Conservation (phyloP, 371 early-diverging fungal genomes). For the Mortierella sp. region DNA sequence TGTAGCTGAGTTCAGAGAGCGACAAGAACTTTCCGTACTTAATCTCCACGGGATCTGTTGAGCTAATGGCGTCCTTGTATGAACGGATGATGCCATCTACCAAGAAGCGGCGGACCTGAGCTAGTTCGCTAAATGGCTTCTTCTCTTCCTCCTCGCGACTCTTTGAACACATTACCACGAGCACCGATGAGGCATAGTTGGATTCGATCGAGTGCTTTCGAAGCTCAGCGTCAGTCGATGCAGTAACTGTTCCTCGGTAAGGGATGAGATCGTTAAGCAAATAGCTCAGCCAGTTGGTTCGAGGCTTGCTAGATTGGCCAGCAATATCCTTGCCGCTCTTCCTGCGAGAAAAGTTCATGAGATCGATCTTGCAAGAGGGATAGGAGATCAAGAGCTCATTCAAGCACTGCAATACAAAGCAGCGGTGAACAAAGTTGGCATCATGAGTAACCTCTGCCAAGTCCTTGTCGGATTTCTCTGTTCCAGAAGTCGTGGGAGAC, state of each 20-base stretch:
- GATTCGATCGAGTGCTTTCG: conserved; percentile 73
- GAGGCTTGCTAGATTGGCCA: conserved; percentile 34
- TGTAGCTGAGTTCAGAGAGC: conserved; percentile 77
- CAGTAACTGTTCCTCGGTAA: conserved; percentile 60
- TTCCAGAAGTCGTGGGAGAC: not conserved
- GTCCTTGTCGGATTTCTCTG: conserved; percentile 54
- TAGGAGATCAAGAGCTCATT: conserved; percentile 88
- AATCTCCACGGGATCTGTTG: conserved; percentile 62
- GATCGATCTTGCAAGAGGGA: conserved; percentile 81
- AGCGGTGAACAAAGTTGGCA: conserved; percentile 71
- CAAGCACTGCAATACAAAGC: conserved; percentile 87
- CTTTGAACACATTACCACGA: conserved; percentile 68
- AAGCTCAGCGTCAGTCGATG: conserved; percentile 58
- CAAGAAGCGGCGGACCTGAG: conserved; percentile 73
- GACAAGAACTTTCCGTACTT: conserved; percentile 78
- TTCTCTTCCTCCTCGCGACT: conserved; percentile 58
- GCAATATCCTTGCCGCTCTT: conserved; percentile 57
- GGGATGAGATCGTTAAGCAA: conserved; percentile 73
- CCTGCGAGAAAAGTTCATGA: conserved; percentile 70
- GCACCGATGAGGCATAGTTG: conserved; percentile 69
- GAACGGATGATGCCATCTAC: conserved; percentile 70
- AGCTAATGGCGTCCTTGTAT: conserved; percentile 68
- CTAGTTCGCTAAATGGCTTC: conserved; percentile 64
- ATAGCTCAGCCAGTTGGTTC: conserved; percentile 56
- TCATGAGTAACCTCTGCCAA: conserved; percentile 20